phyloP scores from a whole-genome alignment of 176 grass and related monocot species.

The Aechmea fasciata region DNA sequence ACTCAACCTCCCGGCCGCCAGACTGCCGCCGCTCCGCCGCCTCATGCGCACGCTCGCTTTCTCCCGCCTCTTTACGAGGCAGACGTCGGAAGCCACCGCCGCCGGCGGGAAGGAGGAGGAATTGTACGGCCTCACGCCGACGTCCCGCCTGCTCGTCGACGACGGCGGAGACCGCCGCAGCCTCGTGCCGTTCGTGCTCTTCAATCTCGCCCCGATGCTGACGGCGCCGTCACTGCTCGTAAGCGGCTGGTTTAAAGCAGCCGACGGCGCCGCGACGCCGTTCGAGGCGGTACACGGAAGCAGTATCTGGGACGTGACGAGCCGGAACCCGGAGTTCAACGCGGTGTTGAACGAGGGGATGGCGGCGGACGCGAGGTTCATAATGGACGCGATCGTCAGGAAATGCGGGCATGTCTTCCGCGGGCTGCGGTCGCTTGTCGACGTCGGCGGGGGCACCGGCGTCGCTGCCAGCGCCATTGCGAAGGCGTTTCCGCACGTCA shows the following conservation, averaged over 20 bases:
- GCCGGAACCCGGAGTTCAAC: conserved; percentile 5
- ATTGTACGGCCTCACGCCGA: neutral
- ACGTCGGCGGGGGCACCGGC: conserved; percentile 28
- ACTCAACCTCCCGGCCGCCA: neutral
- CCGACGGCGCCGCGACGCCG: neutral
- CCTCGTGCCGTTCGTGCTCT: neutral
- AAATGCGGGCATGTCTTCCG: conserved; percentile 3
- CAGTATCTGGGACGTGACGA: neutral
- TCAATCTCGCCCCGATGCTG: neutral
- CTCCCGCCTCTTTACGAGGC: neutral
- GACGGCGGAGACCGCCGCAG: no score
- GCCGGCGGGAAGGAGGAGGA: neutral
- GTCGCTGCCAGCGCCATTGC: neutral
- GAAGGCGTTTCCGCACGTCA: conserved; percentile 23
- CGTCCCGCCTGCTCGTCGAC: neutral
- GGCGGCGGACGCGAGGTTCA: conserved; percentile 4
- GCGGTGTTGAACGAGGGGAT: conserved; percentile 19
- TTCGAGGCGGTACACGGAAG: conserved; percentile 7
- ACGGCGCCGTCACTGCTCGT: neutral
- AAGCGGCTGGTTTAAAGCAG: neutral
- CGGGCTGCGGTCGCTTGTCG: conserved; percentile 23
- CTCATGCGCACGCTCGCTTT: conserved; percentile 12
- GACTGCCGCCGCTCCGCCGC: neutral
- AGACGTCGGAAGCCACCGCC: no score
- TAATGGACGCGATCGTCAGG: conserved; percentile 2